phyloP scores from a whole-genome alignment of 148 eudicot genomes.

The Euryodendron excelsum region DNA sequence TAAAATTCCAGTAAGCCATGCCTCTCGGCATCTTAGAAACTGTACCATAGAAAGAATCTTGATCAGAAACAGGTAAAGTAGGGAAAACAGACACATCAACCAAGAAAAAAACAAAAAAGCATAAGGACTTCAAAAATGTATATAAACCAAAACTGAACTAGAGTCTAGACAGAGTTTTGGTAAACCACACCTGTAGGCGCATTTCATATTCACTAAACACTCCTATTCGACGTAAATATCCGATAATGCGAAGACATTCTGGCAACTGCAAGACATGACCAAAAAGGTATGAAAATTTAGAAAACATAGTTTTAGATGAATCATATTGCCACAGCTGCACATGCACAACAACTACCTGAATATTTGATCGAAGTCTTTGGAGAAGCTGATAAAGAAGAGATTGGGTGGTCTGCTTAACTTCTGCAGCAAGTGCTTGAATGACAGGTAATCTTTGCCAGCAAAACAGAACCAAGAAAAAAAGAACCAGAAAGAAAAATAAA shows the following conservation, averaged over 20 bases:
- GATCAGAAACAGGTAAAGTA: background rate
- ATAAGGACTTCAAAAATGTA: background rate
- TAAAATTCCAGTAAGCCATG: constrained; percentile 93
- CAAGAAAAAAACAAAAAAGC: background rate
- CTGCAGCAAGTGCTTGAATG: constrained; percentile 84
- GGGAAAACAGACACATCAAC: background rate
- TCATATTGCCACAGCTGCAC: constrained; percentile 3
- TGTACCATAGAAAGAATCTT: constrained; percentile 28
- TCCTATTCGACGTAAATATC: constrained; percentile 94
- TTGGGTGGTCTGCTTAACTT: constrained; percentile 90
- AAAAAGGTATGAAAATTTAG: constrained; percentile 1
- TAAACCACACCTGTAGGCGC: constrained; percentile 78
- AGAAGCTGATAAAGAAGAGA: constrained; percentile 95
- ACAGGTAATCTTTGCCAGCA: constrained; percentile 55
- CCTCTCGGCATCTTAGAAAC: constrained; percentile 95
- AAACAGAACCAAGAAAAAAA: constrained; percentile 10
- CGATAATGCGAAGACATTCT: constrained; percentile 95
- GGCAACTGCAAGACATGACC: constrained; percentile 75
- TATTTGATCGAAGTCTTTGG: constrained; percentile 87
- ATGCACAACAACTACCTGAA: constrained; percentile 58
- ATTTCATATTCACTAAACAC: constrained; percentile 91
- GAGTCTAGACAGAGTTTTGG: constrained; percentile 3
- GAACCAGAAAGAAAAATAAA: background rate
- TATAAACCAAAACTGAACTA: background rate
- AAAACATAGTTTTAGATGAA: constrained; percentile 9